Evolutionary conservation across 192 early-diverging fungal genomes (phyloP), one percentile per base, ranked within the genome.

Genomic region (Lobosporangium transversale): DNA sequence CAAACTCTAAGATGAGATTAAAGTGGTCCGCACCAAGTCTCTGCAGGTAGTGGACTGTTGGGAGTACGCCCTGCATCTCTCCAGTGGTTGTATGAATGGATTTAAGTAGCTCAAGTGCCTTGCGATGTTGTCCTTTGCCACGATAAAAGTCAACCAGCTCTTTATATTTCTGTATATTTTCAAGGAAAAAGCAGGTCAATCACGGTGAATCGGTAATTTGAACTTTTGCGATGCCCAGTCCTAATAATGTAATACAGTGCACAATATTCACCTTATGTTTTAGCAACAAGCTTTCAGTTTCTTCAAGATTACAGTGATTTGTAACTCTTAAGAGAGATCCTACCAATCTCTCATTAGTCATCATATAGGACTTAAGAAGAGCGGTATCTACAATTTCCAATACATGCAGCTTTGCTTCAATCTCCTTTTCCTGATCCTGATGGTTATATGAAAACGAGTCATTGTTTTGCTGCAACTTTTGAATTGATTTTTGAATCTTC

Each of bases 61-160:
- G 85, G 35, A 87, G 82, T 3, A 88, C 83, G 0, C 93, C 93
- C 10, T 75, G 68, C 64, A 94, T 79, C 2, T 84, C 80, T 10
- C 85, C 89, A 37, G 81, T 69, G 3, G 76, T 32, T 20, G 80
- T 56, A 43, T 87, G 80, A 1, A 86, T 81, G 11, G 79, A 80
- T 54, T 87, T 84, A 27, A 98, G 82, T 27, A 95, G 85, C 66
- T 94, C 93, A 35, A 99, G 81, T 3, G 97, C 95, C 63, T 95
- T 95, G 27, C 88, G 87, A 80, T 97, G 95, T 29, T 93, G 87
- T 10, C 92, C 92, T 69, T 96, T 96, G 60, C 92, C 91, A 44
- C 93, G 86, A 78, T 98, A 99, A 50, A 99, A 84, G 62, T 97
- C 96, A n/a, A 97, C 91, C 15, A 99, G 79, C 79, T 97, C 96